phyloP scores from a whole-genome alignment of 1,139 yeast genomes.

The Blastobotrys apis region DNA sequence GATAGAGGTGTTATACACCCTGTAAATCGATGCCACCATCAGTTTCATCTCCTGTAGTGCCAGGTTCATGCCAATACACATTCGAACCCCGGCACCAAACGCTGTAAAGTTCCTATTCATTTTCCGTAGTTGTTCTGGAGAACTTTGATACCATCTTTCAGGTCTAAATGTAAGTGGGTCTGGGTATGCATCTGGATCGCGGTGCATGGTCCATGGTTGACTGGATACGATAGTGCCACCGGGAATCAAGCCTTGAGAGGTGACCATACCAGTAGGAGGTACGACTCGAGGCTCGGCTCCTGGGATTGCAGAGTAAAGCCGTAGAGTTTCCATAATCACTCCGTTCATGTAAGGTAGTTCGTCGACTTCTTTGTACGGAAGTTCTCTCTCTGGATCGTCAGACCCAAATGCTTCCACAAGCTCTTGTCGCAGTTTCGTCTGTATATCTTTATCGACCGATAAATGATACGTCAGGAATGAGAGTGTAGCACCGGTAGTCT shows the following conservation, averaged over 20 bases:
- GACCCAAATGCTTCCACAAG: slow-evolving; percentile 29
- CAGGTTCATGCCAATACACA: slow-evolving; percentile 70
- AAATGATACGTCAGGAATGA: slow-evolving; percentile 58
- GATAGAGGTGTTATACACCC: slow-evolving; percentile 41
- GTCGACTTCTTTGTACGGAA: slow-evolving; percentile 40
- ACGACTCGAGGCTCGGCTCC: slow-evolving; percentile 67
- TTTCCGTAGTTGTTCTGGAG: slow-evolving; percentile 38
- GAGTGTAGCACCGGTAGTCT: slow-evolving; percentile 67
- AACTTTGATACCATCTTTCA: slow-evolving; percentile 54
- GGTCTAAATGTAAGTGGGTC: slow-evolving; percentile 53
- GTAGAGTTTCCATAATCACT: slow-evolving; percentile 51
- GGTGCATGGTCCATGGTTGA: slow-evolving; percentile 64
- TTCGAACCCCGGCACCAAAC: slow-evolving; percentile 69
- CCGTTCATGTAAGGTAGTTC: slow-evolving; percentile 54
- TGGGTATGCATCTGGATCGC: slow-evolving; percentile 48
- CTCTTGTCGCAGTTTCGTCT: slow-evolving; percentile 44
- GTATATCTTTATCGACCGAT: slow-evolving; percentile 48
- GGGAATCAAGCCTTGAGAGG: slow-evolving; percentile 38
- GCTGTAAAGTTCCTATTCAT: slow-evolving; percentile 60
- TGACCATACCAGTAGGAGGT: slow-evolving; percentile 34
- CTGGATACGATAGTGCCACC: slow-evolving; percentile 54
- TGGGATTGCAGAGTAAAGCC: slow-evolving; percentile 69
- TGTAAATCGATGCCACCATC: slow-evolving; percentile 51
- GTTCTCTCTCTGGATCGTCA: slow-evolving; percentile 7
- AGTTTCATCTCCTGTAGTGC: slow-evolving; percentile 66